Conservation (phyloP, 2,329 filamentous ascomycete genomes). For the Fusarium humuli region DNA sequence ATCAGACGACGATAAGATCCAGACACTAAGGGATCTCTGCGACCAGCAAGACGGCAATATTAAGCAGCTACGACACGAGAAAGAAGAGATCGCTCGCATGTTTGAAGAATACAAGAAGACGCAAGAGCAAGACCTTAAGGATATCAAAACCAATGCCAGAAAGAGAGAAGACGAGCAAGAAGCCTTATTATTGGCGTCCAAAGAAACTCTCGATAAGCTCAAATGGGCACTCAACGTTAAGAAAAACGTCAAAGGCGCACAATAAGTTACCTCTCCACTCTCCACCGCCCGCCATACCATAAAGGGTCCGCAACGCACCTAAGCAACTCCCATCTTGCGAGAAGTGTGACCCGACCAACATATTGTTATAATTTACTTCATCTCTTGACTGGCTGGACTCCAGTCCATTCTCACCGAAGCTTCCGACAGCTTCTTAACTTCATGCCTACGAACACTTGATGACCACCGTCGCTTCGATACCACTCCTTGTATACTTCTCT, state of each 20-base stretch:
- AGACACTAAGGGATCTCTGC: constrained; percentile 73
- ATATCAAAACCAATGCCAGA: constrained; percentile 68
- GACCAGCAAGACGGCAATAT: constrained; percentile 80
- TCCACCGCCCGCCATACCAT: background rate
- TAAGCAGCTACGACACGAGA: constrained; percentile 68
- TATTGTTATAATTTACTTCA: background rate
- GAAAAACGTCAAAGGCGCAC: constrained; percentile 66
- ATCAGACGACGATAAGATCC: constrained; percentile 72
- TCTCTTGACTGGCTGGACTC: constrained; percentile 14
- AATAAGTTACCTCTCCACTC: constrained; percentile 49
- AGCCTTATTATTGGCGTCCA: constrained; percentile 67
- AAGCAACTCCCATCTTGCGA: background rate
- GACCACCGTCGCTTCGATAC: constrained; percentile 40
- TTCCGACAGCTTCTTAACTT: constrained; percentile 19
- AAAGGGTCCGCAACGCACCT: background rate
- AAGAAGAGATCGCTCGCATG: constrained; percentile 68
- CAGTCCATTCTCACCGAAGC: constrained; percentile 16
- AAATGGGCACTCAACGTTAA: constrained; percentile 79
- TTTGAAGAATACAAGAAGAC: constrained; percentile 74
- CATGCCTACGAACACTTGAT: constrained; percentile 38
- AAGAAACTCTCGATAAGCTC: constrained; percentile 73
- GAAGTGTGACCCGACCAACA: background rate
- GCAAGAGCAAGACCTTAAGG: constrained; percentile 70
- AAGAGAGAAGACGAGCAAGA: constrained; percentile 72
- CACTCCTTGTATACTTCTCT: constrained; percentile 40